These are phyloP conservation scores for Arbutus unedo DNA, from an alignment of 148 eudicot species.

Conservation along the genomic window DNA sequence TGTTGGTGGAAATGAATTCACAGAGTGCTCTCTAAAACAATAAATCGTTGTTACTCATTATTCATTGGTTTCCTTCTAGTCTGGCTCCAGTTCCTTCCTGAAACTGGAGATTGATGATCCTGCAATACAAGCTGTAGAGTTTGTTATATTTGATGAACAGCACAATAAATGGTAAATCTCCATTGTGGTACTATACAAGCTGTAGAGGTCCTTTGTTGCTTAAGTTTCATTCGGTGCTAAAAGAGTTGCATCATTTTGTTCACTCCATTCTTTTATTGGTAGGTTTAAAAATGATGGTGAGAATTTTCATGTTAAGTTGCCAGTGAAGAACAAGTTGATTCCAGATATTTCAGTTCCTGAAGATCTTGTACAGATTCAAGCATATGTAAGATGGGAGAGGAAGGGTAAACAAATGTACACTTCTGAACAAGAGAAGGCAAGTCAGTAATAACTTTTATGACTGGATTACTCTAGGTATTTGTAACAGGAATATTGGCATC, in stretches of 20 bases:
- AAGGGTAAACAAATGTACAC: slow-evolving; percentile 87
- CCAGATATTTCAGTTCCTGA: slow-evolving; percentile 72
- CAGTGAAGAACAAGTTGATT: slow-evolving; percentile 32
- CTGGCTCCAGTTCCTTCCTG: slow-evolving; percentile 58
- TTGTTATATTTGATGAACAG: slow-evolving; percentile 79
- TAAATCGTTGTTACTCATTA: not conserved
- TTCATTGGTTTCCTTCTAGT: slow-evolving; percentile 40
- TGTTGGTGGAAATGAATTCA: not conserved
- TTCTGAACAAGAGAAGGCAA: slow-evolving; percentile 81
- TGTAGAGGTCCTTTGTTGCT: not conserved
- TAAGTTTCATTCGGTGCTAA: not conserved
- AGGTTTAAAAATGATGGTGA: slow-evolving; percentile 89
- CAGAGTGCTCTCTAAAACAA: not conserved
- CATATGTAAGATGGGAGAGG: slow-evolving; percentile 94
- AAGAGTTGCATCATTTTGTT: not conserved
- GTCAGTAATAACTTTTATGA: slow-evolving; percentile 10
- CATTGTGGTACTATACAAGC: not conserved
- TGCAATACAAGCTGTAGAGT: slow-evolving; percentile 77
- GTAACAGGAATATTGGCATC: not conserved
- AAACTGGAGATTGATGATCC: slow-evolving; percentile 83
- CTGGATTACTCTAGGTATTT: not conserved
- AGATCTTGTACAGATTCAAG: slow-evolving; percentile 95
- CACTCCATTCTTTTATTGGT: not conserved
- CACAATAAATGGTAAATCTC: slow-evolving; percentile 68
- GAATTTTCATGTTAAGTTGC: slow-evolving; percentile 70